Percentiles rank a stretch among this genome's conserved stretches.
phyloP scores from a whole-genome alignment of 164 flowering plant genomes.

The Magnolia officinalis region DNA sequence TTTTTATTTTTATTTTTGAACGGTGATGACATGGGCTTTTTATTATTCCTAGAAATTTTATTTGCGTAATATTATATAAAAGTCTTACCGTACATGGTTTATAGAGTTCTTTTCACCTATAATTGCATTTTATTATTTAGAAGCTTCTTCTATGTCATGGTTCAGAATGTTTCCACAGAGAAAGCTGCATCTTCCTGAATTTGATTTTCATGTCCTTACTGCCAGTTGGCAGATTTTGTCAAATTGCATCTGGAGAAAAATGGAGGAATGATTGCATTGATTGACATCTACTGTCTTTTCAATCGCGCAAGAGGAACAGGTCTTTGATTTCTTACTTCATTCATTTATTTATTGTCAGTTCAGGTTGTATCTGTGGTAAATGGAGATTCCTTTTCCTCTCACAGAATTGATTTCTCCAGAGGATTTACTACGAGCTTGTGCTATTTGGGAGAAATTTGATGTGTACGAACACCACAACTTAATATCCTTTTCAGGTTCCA shows the following conservation, averaged over 20 bases:
- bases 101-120: no score
- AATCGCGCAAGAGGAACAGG: slow-evolving; percentile 99
- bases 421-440: slow-evolving; percentile 89
- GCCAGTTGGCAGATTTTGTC: slow-evolving; percentile 94
- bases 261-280: slow-evolving; percentile 92
- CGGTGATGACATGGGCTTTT: no score
- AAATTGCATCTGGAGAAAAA: slow-evolving; percentile 79
- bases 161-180: neutral
- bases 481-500: slow-evolving; percentile 19
- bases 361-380: neutral
- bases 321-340: slow-evolving; percentile 10
- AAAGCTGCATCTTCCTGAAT: neutral
- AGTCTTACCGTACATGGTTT: no score
- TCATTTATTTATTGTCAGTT: neutral
- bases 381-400: neutral
- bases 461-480: slow-evolving; percentile 55
- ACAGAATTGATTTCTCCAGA: slow-evolving; percentile 96
- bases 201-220: neutral
- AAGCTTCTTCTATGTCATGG: neutral
- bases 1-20: no score
- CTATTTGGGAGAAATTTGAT: slow-evolving; percentile 94
- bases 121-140: neutral
- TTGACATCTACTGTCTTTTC: slow-evolving; percentile 88
- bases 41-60: no score
- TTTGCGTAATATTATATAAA: no score